Conservation (phyloP, 306 rosid genomes). For the Medicago ruthenica region DNA sequence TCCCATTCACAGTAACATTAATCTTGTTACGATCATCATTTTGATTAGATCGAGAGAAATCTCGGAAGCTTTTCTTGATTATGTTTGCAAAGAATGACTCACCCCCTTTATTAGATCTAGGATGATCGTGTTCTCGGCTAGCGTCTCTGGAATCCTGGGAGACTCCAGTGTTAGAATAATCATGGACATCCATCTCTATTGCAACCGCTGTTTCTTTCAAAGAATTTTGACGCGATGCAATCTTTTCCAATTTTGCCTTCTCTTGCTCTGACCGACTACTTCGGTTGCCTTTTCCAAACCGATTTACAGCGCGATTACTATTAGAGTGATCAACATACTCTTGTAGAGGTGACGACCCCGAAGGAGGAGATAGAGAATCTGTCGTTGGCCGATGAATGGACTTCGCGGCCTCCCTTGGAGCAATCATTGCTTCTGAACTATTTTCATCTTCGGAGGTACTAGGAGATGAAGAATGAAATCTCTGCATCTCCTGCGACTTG, state of each 20-base stretch:
- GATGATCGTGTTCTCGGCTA: constrained; percentile 66
- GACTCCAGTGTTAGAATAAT: constrained; percentile 69
- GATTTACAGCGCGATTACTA: constrained; percentile 59
- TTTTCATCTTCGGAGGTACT: constrained; percentile 79
- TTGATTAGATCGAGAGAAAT: constrained; percentile 73
- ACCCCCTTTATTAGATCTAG: constrained; percentile 68
- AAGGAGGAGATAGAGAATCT: constrained; percentile 69
- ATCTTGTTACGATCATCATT: constrained; percentile 62
- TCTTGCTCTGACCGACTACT: constrained; percentile 97
- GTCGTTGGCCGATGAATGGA: constrained; percentile 54
- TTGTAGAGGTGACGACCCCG: constrained; percentile 88
- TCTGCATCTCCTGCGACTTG: constrained; percentile 74
- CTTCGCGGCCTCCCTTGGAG: constrained; percentile 55
- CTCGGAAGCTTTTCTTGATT: constrained; percentile 87
- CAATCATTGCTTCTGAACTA: constrained; percentile 61
- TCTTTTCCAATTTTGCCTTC: constrained; percentile 70
- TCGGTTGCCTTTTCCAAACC: constrained; percentile 75
- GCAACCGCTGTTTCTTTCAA: constrained; percentile 78
- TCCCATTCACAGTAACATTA: constrained; percentile 79
- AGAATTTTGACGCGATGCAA: constrained; percentile 77
- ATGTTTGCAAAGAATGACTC: constrained; percentile 87
- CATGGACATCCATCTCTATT: constrained; percentile 95
- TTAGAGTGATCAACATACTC: constrained; percentile 76
- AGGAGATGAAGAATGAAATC: constrained; percentile 77
- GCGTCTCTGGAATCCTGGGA: constrained; percentile 80